These are phyloP conservation scores for Penicillium crystallinum DNA, from an alignment of 495 filamentous ascomycete species.

Conservation along the genomic window DNA sequence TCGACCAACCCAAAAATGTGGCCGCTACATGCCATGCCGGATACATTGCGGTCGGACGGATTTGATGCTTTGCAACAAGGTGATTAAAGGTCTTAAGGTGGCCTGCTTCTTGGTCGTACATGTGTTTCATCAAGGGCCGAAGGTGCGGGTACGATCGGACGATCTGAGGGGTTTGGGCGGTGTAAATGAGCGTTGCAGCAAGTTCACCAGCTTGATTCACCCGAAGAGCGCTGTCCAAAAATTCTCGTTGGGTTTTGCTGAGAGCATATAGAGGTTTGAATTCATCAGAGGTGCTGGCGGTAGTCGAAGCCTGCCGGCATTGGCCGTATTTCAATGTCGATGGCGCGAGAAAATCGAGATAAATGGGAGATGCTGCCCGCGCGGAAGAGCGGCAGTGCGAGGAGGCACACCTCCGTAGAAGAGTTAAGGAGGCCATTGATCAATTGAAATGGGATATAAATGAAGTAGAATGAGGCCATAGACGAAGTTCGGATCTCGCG, in stretches of 20 bases:
- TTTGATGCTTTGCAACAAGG: slow-evolving; percentile 78
- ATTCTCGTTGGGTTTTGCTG: slow-evolving; percentile 63
- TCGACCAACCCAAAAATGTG: slow-evolving; percentile 81
- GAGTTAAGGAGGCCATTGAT: slow-evolving; percentile 13
- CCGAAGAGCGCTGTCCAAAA: slow-evolving; percentile 75
- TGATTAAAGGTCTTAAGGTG: slow-evolving; percentile 83
- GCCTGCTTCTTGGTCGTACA: slow-evolving; percentile 93
- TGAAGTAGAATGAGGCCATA: neutral
- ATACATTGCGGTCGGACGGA: slow-evolving; percentile 91
- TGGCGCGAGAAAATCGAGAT: slow-evolving; percentile 43
- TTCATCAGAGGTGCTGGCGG: slow-evolving; percentile 15
- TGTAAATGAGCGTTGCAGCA: slow-evolving; percentile 82
- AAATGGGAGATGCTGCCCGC: slow-evolving; percentile 18
- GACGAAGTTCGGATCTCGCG: neutral
- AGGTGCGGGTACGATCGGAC: slow-evolving; percentile 77
- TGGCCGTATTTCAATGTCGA: slow-evolving; percentile 19
- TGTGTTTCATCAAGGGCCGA: slow-evolving; percentile 86
- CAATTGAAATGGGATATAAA: neutral
- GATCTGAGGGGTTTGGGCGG: slow-evolving; percentile 70
- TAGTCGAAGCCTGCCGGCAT: slow-evolving; percentile 29
- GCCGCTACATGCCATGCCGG: slow-evolving; percentile 85
- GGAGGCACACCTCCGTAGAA: slow-evolving; percentile 18
- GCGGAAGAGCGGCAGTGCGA: slow-evolving; percentile 12
- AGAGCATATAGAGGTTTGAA: slow-evolving; percentile 56
- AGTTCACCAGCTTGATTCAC: slow-evolving; percentile 91